These are phyloP conservation scores for Linderniella brevidens DNA, from an alignment of 257 asterid genomes.

Conservation along the genomic window DNA sequence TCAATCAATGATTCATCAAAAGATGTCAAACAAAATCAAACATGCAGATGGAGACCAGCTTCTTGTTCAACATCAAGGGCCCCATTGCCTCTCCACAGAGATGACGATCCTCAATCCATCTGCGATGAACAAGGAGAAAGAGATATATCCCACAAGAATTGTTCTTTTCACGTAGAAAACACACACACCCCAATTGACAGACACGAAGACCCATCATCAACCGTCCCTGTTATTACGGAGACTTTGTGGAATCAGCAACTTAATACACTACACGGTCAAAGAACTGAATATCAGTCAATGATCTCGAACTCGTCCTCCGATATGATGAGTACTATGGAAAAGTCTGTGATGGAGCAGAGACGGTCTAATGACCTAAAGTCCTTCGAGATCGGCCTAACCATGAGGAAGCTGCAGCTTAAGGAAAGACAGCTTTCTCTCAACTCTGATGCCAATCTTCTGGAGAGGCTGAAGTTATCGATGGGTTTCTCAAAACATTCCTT, in stretches of 20 bases:
- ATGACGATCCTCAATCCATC: too few relatives aligned
- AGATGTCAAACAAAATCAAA: constrained; percentile 15
- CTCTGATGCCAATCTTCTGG: constrained; percentile 43
- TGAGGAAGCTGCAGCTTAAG: constrained; percentile 52
- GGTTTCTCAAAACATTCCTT: constrained; percentile 71
- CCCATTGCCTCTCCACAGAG: constrained; percentile 12
- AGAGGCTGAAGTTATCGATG: constrained; percentile 63
- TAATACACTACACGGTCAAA: constrained; percentile 26
- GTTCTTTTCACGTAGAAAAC: too few relatives aligned
- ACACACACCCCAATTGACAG: too few relatives aligned
- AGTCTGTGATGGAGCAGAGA: too few relatives aligned
- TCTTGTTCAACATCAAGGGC: constrained; percentile 19
- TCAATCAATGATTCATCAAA: too few relatives aligned
- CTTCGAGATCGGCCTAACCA: constrained; percentile 50
- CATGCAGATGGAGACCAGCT: constrained; percentile 12
- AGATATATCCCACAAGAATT: too few relatives aligned
- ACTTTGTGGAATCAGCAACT: constrained; percentile 10
- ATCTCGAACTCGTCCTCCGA: too few relatives aligned
- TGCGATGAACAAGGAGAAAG: too few relatives aligned
- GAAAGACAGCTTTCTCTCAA: constrained; percentile 42
- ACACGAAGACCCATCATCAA: too few relatives aligned
- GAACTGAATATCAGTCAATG: constrained; percentile 20
- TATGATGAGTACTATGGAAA: too few relatives aligned
- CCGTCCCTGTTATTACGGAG: constrained; percentile 1
- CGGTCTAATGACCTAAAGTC: constrained; percentile 73